phyloP scores from a whole-genome alignment of 73 alveolate genomes.

The Paramecium sexaurelia region DNA sequence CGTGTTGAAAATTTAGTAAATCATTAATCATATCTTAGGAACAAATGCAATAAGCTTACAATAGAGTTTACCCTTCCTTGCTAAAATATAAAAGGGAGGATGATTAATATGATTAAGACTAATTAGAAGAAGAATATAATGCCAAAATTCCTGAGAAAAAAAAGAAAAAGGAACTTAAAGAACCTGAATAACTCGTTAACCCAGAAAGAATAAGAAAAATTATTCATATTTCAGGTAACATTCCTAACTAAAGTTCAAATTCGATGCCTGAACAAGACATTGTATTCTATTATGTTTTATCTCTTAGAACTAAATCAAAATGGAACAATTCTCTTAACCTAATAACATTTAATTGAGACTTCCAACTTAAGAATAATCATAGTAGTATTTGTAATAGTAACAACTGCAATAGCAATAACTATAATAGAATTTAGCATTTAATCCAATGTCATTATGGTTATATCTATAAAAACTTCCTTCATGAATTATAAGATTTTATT shows the following conservation, averaged over 20 bases:
- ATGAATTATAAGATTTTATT: background rate
- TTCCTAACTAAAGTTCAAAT: background rate
- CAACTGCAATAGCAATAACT: background rate
- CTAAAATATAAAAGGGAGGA: background rate
- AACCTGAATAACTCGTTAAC: background rate
- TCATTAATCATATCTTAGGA: background rate
- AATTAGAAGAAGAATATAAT: conserved; percentile 24
- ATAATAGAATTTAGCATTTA: background rate
- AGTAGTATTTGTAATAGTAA: background rate
- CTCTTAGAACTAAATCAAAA: background rate
- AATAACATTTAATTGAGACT: background rate
- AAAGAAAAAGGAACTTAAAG: conserved; percentile 7
- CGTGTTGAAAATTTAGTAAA: conserved; percentile 32
- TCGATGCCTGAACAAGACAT: background rate
- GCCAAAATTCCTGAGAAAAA: background rate
- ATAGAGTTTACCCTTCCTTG: background rate
- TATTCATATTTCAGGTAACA: background rate
- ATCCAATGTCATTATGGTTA: background rate
- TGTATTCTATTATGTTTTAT: background rate
- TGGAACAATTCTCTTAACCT: background rate
- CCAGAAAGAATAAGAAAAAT: conserved; percentile 28
- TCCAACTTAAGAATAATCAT: background rate
- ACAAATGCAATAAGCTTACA: background rate
- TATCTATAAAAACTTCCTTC: conserved; percentile 4
- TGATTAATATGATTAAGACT: background rate